Evolutionary conservation across 805 yeast species (phyloP).

Genomic region (Lipomyces orientalis): DNA sequence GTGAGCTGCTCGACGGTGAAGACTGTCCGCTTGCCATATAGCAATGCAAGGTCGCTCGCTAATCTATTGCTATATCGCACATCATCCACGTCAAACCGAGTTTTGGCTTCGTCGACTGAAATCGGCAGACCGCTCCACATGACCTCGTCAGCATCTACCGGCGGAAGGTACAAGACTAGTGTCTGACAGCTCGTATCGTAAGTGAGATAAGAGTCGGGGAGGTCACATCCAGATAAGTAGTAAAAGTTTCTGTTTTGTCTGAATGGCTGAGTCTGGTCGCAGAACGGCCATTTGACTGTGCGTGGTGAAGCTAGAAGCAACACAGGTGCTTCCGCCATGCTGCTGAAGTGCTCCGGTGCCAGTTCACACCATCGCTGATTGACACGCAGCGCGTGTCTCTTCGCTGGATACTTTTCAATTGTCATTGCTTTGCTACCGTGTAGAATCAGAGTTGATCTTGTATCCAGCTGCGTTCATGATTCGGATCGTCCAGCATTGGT

Average conservation of each 20-base stretch:
- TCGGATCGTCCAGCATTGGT: too few relatives aligned
- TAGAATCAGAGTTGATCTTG: not conserved
- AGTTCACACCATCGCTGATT: conserved; percentile 10
- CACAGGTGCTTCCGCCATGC: conserved; percentile 39
- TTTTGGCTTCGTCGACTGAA: conserved; percentile 64
- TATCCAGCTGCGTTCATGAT: too few relatives aligned
- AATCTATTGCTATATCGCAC: conserved; percentile 68
- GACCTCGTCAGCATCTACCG: conserved; percentile 83
- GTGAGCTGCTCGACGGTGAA: conserved; percentile 41
- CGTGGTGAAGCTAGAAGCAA: conserved; percentile 41
- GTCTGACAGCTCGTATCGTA: conserved; percentile 60
- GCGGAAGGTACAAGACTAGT: conserved; percentile 77
- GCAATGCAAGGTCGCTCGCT: conserved; percentile 39
- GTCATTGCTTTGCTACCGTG: conserved; percentile 6
- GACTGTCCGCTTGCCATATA: conserved; percentile 21
- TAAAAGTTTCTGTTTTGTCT: conserved; percentile 92
- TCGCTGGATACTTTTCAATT: conserved; percentile 71
- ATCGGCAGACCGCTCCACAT: conserved; percentile 97
- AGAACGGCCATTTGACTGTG: conserved; percentile 52
- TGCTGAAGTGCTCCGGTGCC: conserved; percentile 23
- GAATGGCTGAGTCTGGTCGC: conserved; percentile 74
- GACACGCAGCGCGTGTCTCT: conserved; percentile 58
- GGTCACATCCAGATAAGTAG: conserved; percentile 81
- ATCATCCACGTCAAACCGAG: conserved; percentile 78
- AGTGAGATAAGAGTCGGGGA: conserved; percentile 75